Evolutionary conservation across 1,284 basidiomycete species (phyloP), one percentile per base, ranked within the genome.

Genomic region (Pyrrhoderma lamaoense): DNA sequence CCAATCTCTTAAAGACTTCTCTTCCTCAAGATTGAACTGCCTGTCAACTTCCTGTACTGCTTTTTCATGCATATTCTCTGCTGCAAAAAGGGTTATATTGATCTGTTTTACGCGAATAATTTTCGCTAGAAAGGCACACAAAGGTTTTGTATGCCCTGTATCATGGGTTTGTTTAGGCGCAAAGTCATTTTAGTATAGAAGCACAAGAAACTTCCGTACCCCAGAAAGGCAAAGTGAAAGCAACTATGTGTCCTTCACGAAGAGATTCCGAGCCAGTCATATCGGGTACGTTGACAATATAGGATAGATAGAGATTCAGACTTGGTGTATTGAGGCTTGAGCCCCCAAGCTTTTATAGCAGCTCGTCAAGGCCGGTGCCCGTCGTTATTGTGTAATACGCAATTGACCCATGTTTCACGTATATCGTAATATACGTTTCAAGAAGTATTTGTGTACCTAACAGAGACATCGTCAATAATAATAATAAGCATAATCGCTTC

Each of bases 61-160:
- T 27, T 38, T 47, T 2, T 45, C 43, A 7, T 31, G 45, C 14
- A 39, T 1, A 14, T 43, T 13, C 2, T 18, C 44, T 1, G 23
- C 50, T 14, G 42, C 42, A 22, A 52, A 47, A n/a, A 52, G 35
- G 8, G 50, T 46, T 4, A 23, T 37, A 40, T 38, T 9, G 16
- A 40, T 36, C 7, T 19, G 43, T 19, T 39, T 42, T 7, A 52
- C 34, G 9, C 27, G 42, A 14, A 46, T 35, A 19, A 52, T 8
- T 36, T 46, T 52, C 11, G 36, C n/a, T 8, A 40, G 8, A 18
- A 52, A 13, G 23, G 35, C 50, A 25, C 42, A 45, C n/a, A 52
- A 39, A 14, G 50, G 34, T 22, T 52, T 52, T 16, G 45, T 52
- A 36, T 52, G 50, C 16, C 50, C 50, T 52, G 42, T 36, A 31